Evolutionary conservation across 352 stramenopile genomes (phyloP), one percentile per base, ranked within the genome.

Genomic region (Pythium aristosporum): DNA sequence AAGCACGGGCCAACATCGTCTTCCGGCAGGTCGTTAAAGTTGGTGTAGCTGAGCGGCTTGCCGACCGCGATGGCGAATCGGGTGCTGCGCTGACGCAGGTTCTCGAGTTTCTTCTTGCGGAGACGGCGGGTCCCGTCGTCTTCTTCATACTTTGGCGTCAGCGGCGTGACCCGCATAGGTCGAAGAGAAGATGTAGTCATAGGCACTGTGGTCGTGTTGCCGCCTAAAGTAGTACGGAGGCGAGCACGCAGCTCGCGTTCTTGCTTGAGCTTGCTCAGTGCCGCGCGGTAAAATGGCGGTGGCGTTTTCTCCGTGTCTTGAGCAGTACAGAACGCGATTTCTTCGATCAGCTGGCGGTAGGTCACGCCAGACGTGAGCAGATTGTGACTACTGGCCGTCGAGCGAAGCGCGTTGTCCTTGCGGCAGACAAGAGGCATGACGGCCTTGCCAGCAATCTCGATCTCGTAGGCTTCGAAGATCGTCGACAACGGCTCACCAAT

Each of bases 311-410:
- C 30, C 6, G 7, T 50, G 18, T 73, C 59, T 52, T 73, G 7
- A 2, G 16, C 43, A 3, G 18, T 28, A 5, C 11, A 64, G 10
- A 52, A 50, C 36, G 60, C 57, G 20, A 59, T 30, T 16, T 60
- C 66, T 23, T 77, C 25, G 1, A 70, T 63, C 16, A 89, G 71
- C 49, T 87, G 51, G 12, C 60, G 63, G 47, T 79, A 88, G 47
- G 58, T 72, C 16, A 62, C 15, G 30, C 41, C 60, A 6, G 20
- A 46, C 42, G 43, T 25, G 28, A 30, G 21, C n/a, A 50, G 10
- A 30, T 47, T 34, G 56, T 28, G 18, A 18, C 34, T 51, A 6
- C 41, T 61, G 11, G 51, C 37, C 10, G 25, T 12, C 13, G 23
- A 36, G 9, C 37, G 21, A n/a, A 15, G n/a, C 46, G 18, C 46